These are phyloP conservation scores for Solanum appendiculatum DNA, from an alignment of 257 asterid genomes.

Conservation along the genomic window DNA sequence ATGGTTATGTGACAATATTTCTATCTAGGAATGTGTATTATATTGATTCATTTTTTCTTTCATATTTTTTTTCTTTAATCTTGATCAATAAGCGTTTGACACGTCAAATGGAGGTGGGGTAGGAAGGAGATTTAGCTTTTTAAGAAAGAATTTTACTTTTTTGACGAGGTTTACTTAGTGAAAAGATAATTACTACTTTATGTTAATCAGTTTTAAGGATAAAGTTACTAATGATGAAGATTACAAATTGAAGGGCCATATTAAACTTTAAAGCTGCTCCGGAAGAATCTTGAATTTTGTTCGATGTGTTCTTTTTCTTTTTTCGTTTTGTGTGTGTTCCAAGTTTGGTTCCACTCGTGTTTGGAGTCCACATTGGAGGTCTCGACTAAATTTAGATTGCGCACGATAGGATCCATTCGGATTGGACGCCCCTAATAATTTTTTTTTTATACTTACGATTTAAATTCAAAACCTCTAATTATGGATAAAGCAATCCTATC, in stretches of 20 bases:
- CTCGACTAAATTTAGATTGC: too few relatives aligned
- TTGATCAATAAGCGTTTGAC: background rate
- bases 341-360: background rate
- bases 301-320: background rate
- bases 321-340: background rate
- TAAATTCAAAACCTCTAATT: too few relatives aligned
- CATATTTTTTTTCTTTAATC: background rate
- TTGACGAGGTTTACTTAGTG: background rate
- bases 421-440: too few relatives aligned
- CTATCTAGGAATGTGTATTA: background rate
- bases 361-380: too few relatives aligned
- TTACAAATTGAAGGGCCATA: background rate
- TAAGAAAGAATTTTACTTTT: background rate
- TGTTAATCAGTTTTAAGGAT: conserved; percentile 1
- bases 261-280: background rate
- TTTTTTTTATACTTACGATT: too few relatives aligned
- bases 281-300: conserved; percentile 7
- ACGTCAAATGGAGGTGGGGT: background rate
- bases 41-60: background rate
- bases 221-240: background rate
- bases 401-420: too few relatives aligned
- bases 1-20: background rate
- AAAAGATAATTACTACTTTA: background rate
- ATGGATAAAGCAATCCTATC: too few relatives aligned
- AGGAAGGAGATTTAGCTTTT: background rate